Evolutionary conservation across 129 eudicot genomes (phyloP).

Genomic region (Tagetes patula): DNA sequence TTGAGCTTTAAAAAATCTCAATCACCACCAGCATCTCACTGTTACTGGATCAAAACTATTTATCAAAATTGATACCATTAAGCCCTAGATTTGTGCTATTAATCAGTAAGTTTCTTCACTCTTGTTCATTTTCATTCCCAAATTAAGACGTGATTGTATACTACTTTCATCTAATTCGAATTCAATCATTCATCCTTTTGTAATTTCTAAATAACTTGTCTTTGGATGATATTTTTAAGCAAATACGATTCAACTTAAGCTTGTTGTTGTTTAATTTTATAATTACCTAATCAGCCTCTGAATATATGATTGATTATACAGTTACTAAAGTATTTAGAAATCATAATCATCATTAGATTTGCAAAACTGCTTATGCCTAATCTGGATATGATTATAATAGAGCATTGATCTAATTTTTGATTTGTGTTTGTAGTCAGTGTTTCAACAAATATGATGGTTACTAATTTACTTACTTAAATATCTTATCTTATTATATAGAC

Average conservation of each 20-base stretch:
- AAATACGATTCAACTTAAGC: too few relatives aligned
- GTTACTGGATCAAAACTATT: slow-evolving; percentile 1
- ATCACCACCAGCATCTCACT: neutral
- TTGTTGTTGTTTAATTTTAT: too few relatives aligned
- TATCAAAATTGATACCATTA: neutral
- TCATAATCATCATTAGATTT: neutral
- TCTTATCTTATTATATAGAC: neutral
- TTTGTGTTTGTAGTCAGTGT: neutral
- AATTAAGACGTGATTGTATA: neutral
- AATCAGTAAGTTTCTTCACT: slow-evolving; percentile 19
- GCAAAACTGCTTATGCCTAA: neutral
- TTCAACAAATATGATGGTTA: neutral
- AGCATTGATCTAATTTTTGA: neutral
- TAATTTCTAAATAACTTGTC: neutral
- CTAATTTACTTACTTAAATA: neutral
- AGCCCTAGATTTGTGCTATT: slow-evolving; percentile 8
- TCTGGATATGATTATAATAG: neutral
- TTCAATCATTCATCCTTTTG: neutral
- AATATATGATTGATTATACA: slow-evolving; percentile 5
- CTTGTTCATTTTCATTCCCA: neutral
- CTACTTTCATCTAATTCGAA: neutral
- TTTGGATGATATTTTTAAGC: neutral
- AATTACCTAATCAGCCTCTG: neutral
- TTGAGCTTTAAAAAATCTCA: neutral
- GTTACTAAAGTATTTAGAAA: neutral